Evolutionary conservation across 176 grass and related monocot genomes (phyloP).

Genomic region (Tillandsia fasciculata): DNA sequence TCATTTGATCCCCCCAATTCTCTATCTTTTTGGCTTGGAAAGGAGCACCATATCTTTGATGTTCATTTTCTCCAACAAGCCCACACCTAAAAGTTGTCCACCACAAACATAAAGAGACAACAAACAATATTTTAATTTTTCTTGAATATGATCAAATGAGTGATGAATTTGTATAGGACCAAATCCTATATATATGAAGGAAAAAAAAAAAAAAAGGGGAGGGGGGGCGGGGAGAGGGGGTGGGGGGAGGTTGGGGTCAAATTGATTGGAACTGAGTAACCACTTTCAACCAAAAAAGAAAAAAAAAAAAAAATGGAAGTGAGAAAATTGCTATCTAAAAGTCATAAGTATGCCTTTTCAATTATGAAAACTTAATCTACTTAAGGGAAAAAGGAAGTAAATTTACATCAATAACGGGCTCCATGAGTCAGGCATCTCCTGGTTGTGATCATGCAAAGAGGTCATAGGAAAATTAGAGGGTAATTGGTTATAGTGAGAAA

Average conservation of each 20-base stretch:
- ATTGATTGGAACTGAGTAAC: constrained; percentile 2
- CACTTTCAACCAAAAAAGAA: constrained; percentile 7
- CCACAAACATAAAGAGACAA: not conserved
- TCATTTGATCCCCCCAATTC: constrained; percentile 20
- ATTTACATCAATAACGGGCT: constrained; percentile 42
- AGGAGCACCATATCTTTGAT: constrained; percentile 13
- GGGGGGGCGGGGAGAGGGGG: not conserved
- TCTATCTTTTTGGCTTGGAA: constrained; percentile 21
- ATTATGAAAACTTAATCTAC: not conserved
- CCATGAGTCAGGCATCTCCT: constrained; percentile 43
- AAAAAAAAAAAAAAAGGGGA: not conserved
- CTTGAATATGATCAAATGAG: constrained; percentile 1
- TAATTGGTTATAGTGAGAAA: constrained; percentile 34
- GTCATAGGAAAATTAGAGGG: constrained; percentile 20
- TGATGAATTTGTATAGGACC: not conserved
- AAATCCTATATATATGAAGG: too few relatives aligned
- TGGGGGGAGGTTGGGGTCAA: not conserved
- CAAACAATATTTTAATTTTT: not conserved
- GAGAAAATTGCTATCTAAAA: not conserved
- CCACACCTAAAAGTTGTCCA: constrained; percentile 24
- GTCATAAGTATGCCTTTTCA: not conserved
- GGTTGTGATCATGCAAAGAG: constrained; percentile 25
- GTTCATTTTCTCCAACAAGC: constrained; percentile 40
- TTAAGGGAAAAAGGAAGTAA: not conserved
- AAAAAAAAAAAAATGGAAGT: not conserved